phyloP scores from a whole-genome alignment of 2,329 filamentous ascomycete genomes.

The Escovopsis weberi region DNA sequence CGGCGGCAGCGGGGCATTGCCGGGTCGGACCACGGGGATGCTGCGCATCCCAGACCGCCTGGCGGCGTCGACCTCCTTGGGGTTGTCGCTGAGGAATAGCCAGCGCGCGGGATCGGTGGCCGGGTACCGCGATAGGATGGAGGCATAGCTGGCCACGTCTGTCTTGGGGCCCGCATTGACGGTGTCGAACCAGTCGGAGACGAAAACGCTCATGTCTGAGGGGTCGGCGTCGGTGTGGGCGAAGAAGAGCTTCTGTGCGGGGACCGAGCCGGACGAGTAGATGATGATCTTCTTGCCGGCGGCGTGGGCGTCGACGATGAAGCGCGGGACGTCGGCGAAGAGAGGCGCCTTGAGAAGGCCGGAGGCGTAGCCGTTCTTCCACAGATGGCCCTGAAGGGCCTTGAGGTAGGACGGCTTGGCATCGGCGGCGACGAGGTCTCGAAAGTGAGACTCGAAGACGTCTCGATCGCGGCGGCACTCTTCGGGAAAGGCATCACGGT shows the following conservation, averaged over 20 bases:
- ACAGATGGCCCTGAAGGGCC: slow-evolving; percentile 65
- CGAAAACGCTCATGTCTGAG: slow-evolving; percentile 42
- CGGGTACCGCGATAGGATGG: slow-evolving; percentile 36
- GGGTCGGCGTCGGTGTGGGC: slow-evolving; percentile 45
- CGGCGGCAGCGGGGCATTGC: slow-evolving; percentile 48
- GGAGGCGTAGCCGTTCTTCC: slow-evolving; percentile 57
- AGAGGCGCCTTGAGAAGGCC: slow-evolving; percentile 58
- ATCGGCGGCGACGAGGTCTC: slow-evolving; percentile 55
- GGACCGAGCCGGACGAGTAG: slow-evolving; percentile 69
- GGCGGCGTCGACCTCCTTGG: slow-evolving; percentile 52
- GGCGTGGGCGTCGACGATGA: slow-evolving; percentile 43
- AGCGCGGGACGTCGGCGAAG: slow-evolving; percentile 58
- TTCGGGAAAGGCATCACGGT: slow-evolving; percentile 56
- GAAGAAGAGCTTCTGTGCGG: slow-evolving; percentile 70
- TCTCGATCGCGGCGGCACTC: slow-evolving; percentile 44
- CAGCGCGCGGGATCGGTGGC: slow-evolving; percentile 37
- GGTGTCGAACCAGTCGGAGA: slow-evolving; percentile 63
- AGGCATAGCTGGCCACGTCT: slow-evolving; percentile 50
- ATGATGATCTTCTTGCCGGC: slow-evolving; percentile 50
- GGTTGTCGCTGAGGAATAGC: slow-evolving; percentile 72
- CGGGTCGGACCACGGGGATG: slow-evolving; percentile 49
- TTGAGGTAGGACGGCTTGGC: slow-evolving; percentile 68
- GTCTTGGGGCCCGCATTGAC: slow-evolving; percentile 66
- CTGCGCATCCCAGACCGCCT: slow-evolving; percentile 47
- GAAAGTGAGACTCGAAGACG: slow-evolving; percentile 50